These are phyloP conservation scores for Alternaria infectoria DNA, from an alignment of 2,329 filamentous ascomycete species.

Conservation along the genomic window DNA sequence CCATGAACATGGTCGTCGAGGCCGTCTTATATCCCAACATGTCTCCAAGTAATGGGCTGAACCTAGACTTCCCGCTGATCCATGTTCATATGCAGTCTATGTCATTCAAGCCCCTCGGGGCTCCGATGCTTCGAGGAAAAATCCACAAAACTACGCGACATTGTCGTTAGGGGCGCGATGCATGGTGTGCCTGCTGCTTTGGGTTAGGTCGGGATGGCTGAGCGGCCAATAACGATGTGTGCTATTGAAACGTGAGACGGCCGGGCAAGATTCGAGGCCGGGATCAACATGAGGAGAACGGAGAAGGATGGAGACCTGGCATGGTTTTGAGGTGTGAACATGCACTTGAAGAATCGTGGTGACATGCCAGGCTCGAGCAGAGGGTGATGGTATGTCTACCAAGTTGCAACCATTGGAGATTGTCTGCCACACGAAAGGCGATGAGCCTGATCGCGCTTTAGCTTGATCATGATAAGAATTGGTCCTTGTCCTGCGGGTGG, in stretches of 20 bases:
- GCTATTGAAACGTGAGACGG: constrained; percentile 29
- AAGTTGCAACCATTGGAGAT: not conserved
- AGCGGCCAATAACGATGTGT: constrained; percentile 17
- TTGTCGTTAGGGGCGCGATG: not conserved
- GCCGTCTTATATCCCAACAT: constrained; percentile 1
- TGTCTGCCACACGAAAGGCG: not conserved
- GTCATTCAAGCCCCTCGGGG: not conserved
- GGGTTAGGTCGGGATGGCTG: constrained; percentile 5
- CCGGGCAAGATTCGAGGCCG: not conserved
- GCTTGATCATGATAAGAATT: not conserved
- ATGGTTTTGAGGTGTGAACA: not conserved
- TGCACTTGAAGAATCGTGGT: not conserved
- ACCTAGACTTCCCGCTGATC: not conserved
- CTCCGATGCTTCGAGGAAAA: not conserved
- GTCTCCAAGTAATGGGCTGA: not conserved
- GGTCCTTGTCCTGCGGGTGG: not conserved
- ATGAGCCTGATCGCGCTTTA: not conserved
- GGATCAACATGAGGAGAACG: not conserved
- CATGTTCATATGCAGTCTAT: not conserved
- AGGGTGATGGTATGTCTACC: not conserved
- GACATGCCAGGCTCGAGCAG: not conserved
- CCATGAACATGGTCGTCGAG: not conserved
- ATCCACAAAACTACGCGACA: not conserved
- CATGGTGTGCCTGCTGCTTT: constrained; percentile 17
- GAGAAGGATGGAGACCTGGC: not conserved